Percentiles rank a stretch among this genome's conserved stretches.
These are phyloP conservation scores for Solanum okadae DNA, from an alignment of 257 asterid species.

Conservation along the genomic window DNA sequence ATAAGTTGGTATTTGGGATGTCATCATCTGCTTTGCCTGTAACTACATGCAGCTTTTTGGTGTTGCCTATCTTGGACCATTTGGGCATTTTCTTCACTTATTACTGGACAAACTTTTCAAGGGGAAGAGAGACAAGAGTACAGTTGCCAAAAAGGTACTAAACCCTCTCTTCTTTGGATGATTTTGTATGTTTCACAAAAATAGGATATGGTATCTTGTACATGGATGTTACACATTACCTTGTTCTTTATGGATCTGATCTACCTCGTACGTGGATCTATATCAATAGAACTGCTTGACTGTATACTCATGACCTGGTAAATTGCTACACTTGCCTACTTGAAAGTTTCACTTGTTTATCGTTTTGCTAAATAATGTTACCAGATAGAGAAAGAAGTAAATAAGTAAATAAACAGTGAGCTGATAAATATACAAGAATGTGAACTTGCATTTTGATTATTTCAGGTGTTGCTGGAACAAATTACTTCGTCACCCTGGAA, in stretches of 20 bases:
- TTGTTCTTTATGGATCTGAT: background rate
- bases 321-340: background rate
- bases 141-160: constrained; percentile 88
- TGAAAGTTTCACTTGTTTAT: background rate
- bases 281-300: background rate
- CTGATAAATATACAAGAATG: background rate
- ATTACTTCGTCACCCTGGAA: constrained; percentile 83
- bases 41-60: constrained; percentile 62
- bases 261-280: background rate
- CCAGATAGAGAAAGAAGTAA: background rate
- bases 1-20: background rate
- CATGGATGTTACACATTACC: background rate
- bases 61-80: constrained; percentile 84
- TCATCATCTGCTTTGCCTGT: background rate
- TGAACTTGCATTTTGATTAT: background rate
- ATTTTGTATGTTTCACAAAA: background rate
- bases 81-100: constrained; percentile 80
- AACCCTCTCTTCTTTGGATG: background rate
- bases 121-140: constrained; percentile 80
- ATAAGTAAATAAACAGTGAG: background rate
- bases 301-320: background rate
- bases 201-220: background rate
- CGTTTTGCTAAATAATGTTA: background rate
- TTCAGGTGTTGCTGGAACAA: constrained; percentile 93
- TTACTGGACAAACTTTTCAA: constrained; percentile 76